Base-by-base conservation (phyloP, 441 rosid species). In the Aleurites moluccanus region DNA sequence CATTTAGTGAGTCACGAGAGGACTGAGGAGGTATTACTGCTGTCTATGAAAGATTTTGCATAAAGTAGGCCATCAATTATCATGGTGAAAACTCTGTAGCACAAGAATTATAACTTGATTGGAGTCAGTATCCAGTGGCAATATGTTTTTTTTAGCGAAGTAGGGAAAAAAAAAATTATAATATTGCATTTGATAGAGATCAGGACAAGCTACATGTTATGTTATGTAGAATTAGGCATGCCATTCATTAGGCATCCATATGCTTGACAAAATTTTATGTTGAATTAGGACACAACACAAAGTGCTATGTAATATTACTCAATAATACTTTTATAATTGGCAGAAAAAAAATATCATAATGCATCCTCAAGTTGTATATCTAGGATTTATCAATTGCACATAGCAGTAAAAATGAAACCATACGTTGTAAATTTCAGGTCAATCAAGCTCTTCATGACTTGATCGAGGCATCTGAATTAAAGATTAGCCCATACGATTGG, bases 1-100 rank as follows among this genome's bases (percentile, higher is more conserved):
- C 99, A 96, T 89, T 89, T 96, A 72, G 93, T 96, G 81, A 92
- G 97, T 82, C 98, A 91, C 53, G 98, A 94, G 90, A 87, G 92
- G 79, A 86, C 87, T 49, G 88, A 84, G 80, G 98, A 96, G 99
- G 99, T 96, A 89, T 80, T 15, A n/a, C 50, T 66, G 6, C 50
- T 64, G n/a, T 74, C 33, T 64, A 35, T 56, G 28, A 23, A 64
- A 55, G 55, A 59, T 70, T 67, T 18, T 6, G 56, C 23, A 20
- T 69, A 21, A 59, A 61, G 50, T 57, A 53, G 73, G 63, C 64
- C 55, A 30, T 65, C 20, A 33, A 60, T 21, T 42, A 47, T 42
- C 30, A 53, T 27, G 14, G 42, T 64, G 69, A 40, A 40, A 71
- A 23, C 10, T 52, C 60, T 67, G 68, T 55, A 67, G 25, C 52